phyloP scores from a whole-genome alignment of 208 protist species.

The Acanthamoeba sp. region DNA sequence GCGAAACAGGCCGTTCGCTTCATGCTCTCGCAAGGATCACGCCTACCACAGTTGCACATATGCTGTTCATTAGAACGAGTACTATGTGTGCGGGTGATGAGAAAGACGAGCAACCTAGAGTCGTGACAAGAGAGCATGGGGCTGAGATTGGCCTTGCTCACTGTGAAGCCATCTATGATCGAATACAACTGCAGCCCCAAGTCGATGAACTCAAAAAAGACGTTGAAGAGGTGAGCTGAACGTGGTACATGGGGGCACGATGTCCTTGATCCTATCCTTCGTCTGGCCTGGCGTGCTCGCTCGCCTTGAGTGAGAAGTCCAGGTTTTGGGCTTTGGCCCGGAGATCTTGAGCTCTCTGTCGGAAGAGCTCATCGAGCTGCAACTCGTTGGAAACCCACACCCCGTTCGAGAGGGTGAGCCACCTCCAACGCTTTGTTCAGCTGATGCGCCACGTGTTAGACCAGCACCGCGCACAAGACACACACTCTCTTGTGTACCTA shows the following conservation, averaged over 20 bases:
- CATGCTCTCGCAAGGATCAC: no score
- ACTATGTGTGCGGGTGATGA: no score
- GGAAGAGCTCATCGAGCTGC: neutral
- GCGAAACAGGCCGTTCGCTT: no score
- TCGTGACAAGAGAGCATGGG: neutral
- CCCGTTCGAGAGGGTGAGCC: neutral
- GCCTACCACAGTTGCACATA: no score
- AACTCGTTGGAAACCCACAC: constrained; percentile 22
- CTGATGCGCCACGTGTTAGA: neutral
- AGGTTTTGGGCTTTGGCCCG: neutral
- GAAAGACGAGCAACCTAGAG: no score
- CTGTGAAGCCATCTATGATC: neutral
- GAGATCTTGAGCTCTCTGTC: neutral
- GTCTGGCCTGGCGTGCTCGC: neutral
- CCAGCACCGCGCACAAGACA: neutral
- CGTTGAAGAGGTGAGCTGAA: no score
- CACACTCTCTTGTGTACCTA: no score
- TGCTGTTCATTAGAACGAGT: no score
- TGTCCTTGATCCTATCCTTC: constrained; percentile 26
- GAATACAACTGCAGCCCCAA: neutral
- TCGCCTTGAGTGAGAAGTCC: neutral
- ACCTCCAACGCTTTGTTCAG: neutral
- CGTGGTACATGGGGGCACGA: neutral
- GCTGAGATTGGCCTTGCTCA: neutral
- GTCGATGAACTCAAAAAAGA: no score